Evolutionary conservation across 805 yeast genomes (phyloP), one percentile per base, ranked within the genome.

Genomic region (Metschnikowia baotianmanensis): DNA sequence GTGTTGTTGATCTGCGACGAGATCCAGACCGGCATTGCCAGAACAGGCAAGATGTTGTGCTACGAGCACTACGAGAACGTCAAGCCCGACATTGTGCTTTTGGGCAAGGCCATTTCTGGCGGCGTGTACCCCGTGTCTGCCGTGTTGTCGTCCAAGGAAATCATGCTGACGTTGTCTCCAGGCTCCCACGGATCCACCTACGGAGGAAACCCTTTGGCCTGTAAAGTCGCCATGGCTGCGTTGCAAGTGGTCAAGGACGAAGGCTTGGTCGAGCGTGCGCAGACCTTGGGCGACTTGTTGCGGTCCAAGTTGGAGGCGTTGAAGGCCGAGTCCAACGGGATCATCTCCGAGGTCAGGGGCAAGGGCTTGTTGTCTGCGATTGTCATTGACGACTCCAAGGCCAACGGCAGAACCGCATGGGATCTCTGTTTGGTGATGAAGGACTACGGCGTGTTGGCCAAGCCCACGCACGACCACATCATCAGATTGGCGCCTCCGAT

Each of bases 171-270:
- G 49, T 76, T 91, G 53, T 87, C 86, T 48, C 95, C 97, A 20
- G 98, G 98, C 40, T 86, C 96, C 23, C 98, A 91, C 67, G 98
- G 98, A 38, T 90, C 97, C 21, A 91, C 98, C 17, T 91, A 86
- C 62, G 98, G 98, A 66, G 98, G 98, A 64, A 91, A 89, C 70
- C 96, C 98, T 51, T 76, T 91, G 61, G 91, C 96, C 17, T 87
- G 95, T 51, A 77, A 87, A 41, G 96, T 88, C 16, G 93, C 97
- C 46, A 81, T 87, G 61, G 96, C 96, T 44, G 96, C 98, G 9
- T 74, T 91, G 51, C 77, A 88, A 55, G 98, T 91, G 39, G 87
- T 91, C 41, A 78, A 76, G 62, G 95, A 91, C 53, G 98, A 91
- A 68, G 74, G 82, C 19, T 76, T 91, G 57, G 89, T 83, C 29